Evolutionary conservation across 805 yeast genomes (phyloP).

Genomic region (Saccharomycopsis sp.): DNA sequence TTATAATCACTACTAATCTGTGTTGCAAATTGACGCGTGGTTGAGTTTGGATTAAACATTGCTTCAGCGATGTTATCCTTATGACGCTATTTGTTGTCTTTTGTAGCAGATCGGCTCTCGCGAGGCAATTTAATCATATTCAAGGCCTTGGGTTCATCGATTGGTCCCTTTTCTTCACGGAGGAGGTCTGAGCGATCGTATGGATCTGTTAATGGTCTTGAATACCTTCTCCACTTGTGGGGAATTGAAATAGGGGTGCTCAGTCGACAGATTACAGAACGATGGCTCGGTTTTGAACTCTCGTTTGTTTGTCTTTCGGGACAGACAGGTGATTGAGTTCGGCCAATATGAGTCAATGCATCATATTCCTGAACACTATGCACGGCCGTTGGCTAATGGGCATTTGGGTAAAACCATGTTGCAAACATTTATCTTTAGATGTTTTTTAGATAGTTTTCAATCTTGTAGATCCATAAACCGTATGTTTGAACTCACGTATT

Average conservation of each 20-base stretch:
- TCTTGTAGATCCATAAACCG: too few relatives aligned
- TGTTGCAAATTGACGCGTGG: slow-evolving; percentile 44
- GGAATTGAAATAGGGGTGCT: slow-evolving; percentile 74
- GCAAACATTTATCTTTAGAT: slow-evolving; percentile 57
- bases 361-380: slow-evolving; percentile 99
- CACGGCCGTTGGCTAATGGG: slow-evolving; percentile 83
- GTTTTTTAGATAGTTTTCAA: neutral
- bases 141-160: slow-evolving; percentile 6
- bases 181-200: slow-evolving; percentile 30
- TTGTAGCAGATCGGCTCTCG: slow-evolving; percentile 66
- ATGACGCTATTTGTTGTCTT: slow-evolving; percentile 25
- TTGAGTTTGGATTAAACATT: slow-evolving; percentile 23
- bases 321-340: slow-evolving; percentile 49
- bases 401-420: slow-evolving; percentile 99
- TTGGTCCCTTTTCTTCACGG: slow-evolving; percentile 26
- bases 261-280: slow-evolving; percentile 95
- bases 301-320: slow-evolving; percentile 31
- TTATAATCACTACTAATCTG: slow-evolving; percentile 38
- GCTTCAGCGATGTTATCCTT: slow-evolving; percentile 20
- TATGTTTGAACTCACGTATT: too few relatives aligned
- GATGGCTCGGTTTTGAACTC: slow-evolving; percentile 62
- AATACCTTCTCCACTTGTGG: neutral
- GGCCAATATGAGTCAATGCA: slow-evolving; percentile 67
- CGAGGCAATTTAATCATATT: slow-evolving; percentile 42
- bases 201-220: neutral